A percentile compares a stretch with the other conserved stretches of the same genome.
phyloP scores from a whole-genome alignment of 768 basidiomycete genomes.

The Leccinum variicolor region DNA sequence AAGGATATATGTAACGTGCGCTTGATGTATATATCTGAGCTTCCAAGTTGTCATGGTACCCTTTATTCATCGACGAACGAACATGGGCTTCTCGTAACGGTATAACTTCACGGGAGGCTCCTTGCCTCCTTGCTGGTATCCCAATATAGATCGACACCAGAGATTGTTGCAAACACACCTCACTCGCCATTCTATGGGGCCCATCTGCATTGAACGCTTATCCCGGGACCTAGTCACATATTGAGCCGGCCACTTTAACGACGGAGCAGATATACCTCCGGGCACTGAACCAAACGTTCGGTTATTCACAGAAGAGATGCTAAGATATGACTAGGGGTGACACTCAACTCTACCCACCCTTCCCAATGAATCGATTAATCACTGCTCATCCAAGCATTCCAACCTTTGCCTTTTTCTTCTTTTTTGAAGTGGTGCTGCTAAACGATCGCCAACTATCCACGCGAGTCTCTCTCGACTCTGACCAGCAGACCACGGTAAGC shows the following conservation, averaged over 20 bases:
- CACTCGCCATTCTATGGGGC: background rate
- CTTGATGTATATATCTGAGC: too few relatives aligned
- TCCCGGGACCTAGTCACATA: background rate
- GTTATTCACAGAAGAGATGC: background rate
- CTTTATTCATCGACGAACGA: background rate
- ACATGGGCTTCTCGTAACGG: background rate
- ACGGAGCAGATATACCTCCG: background rate
- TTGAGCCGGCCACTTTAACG: too few relatives aligned
- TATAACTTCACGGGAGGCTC: background rate
- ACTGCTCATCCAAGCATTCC: constrained; percentile 59
- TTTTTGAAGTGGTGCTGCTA: constrained; percentile 57
- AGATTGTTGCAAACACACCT: background rate
- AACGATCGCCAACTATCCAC: constrained; percentile 86
- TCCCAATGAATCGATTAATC: background rate
- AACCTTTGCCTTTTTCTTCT: constrained; percentile 79
- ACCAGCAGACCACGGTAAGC: background rate
- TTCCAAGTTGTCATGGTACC: background rate
- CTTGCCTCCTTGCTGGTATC: background rate
- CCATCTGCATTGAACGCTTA: background rate
- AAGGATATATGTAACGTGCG: too few relatives aligned
- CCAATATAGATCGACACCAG: background rate
- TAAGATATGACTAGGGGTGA: constrained; percentile 10
- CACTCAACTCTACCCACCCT: constrained; percentile 4
- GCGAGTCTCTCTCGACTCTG: constrained; percentile 74
- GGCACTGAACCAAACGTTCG: background rate